Percentiles rank a stretch among this genome's conserved stretches.
Evolutionary conservation across 192 early-diverging fungal species (phyloP).

Genomic region (Ramicandelaber brevisporus): DNA sequence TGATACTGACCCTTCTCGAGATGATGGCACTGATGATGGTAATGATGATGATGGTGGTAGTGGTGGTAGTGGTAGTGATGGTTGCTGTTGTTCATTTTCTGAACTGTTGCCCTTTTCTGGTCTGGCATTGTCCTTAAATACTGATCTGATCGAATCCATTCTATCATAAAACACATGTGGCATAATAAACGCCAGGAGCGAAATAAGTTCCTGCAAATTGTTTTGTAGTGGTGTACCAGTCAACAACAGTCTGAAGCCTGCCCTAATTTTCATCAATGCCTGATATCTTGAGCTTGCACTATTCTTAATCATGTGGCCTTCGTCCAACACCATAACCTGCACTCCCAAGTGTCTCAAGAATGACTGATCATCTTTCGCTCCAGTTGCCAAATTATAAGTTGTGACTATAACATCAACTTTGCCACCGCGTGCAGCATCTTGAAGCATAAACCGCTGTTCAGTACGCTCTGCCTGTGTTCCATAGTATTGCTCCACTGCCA

Average conservation of each 20-base stretch:
- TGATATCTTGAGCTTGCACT: slow-evolving; percentile 51
- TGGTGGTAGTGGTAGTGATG: too few relatives aligned
- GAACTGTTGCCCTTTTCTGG: too few relatives aligned
- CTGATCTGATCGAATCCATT: slow-evolving; percentile 17
- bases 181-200: slow-evolving; percentile 67
- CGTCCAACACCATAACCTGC: slow-evolving; percentile 55
- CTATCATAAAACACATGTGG: slow-evolving; percentile 42
- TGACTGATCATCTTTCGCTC: slow-evolving; percentile 33
- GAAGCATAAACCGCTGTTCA: slow-evolving; percentile 21
- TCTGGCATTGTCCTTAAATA: slow-evolving; percentile 32
- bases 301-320: slow-evolving; percentile 85
- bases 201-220: slow-evolving; percentile 66
- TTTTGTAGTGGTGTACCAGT: slow-evolving; percentile 78
- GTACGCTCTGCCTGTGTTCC: slow-evolving; percentile 27
- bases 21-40: too few relatives aligned
- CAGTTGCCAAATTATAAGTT: slow-evolving; percentile 55
- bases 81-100: too few relatives aligned
- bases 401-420: slow-evolving; percentile 46
- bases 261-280: slow-evolving; percentile 33
- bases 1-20: too few relatives aligned
- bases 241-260: slow-evolving; percentile 35
- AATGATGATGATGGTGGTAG: too few relatives aligned
- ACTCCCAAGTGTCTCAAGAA: slow-evolving; percentile 41
- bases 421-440: slow-evolving; percentile 18
- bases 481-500: slow-evolving; percentile 30